phyloP scores from a whole-genome alignment of 2,329 filamentous ascomycete species.

The Drechslerella dactyloides region DNA sequence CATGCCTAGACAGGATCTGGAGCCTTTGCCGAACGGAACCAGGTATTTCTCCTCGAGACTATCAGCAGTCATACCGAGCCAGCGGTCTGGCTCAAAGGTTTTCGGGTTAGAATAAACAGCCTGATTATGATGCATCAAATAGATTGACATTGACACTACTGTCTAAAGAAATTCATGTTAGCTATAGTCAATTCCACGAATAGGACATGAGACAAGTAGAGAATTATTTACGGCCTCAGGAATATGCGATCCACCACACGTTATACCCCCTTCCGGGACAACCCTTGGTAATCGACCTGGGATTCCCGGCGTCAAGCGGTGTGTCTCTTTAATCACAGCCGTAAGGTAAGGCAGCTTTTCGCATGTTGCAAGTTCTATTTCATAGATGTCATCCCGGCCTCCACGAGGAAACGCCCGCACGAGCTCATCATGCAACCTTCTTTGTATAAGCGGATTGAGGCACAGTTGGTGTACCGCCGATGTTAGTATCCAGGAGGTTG shows the following conservation, averaged over 20 bases:
- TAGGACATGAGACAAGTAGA: too few relatives aligned
- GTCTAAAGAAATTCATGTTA: background rate
- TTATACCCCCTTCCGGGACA: constrained; percentile 3
- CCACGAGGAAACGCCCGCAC: background rate
- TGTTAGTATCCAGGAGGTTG: background rate
- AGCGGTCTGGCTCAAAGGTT: background rate
- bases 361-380: background rate
- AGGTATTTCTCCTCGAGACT: background rate
- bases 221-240: constrained; percentile 9
- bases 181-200: too few relatives aligned
- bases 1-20: background rate
- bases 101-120: background rate
- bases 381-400: background rate
- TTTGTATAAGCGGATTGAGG: background rate
- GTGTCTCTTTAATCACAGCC: constrained; percentile 14
- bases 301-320: background rate
- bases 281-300: constrained; percentile 8
- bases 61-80: background rate
- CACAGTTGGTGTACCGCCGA: background rate
- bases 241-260: constrained; percentile 10
- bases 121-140: background rate
- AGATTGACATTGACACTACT: constrained; percentile 3
- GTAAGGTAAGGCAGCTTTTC: constrained; percentile 18
- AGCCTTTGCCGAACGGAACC: background rate
- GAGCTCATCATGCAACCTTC: background rate